phyloP scores from a whole-genome alignment of 1,284 basidiomycete genomes.

The Ustilago trichophora region DNA sequence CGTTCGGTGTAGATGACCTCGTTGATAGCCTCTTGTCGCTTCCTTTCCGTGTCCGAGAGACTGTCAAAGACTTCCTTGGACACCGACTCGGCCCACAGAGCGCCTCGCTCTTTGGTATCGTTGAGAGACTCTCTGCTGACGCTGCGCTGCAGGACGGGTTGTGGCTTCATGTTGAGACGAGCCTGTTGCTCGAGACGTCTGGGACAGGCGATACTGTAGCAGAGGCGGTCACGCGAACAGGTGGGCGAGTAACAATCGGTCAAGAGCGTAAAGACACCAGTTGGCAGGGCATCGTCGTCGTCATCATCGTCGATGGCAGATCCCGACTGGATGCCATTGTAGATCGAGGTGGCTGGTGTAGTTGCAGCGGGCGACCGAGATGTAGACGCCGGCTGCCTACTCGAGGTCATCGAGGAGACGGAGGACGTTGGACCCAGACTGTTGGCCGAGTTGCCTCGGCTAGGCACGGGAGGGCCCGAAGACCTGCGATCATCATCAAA shows the following conservation, averaged over 20 bases:
- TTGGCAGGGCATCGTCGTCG: slow-evolving; percentile 76
- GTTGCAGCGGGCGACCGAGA: slow-evolving; percentile 37
- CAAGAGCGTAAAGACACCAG: slow-evolving; percentile 94
- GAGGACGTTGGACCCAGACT: slow-evolving; percentile 38
- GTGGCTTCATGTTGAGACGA: slow-evolving; percentile 84
- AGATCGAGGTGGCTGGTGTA: slow-evolving; percentile 62
- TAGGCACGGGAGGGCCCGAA: slow-evolving; percentile 8
- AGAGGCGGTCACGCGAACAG: slow-evolving; percentile 88
- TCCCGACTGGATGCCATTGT: slow-evolving; percentile 32
- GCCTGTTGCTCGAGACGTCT: slow-evolving; percentile 92
- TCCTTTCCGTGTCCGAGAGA: slow-evolving; percentile 91
- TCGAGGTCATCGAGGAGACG: slow-evolving; percentile 44
- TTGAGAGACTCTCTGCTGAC: slow-evolving; percentile 83
- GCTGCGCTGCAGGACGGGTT: slow-evolving; percentile 79
- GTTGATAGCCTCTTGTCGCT: slow-evolving; percentile 97
- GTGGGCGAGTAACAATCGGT: slow-evolving; percentile 99
- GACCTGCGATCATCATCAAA: slow-evolving; percentile 37
- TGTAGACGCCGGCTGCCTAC: slow-evolving; percentile 58
- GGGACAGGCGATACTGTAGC: slow-evolving; percentile 97
- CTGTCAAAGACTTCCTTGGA: slow-evolving; percentile 91
- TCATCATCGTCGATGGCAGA: slow-evolving; percentile 62
- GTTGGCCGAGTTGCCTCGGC: slow-evolving; percentile 36
- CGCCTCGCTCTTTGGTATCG: slow-evolving; percentile 75
- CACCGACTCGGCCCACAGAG: slow-evolving; percentile 97
- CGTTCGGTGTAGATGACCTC: slow-evolving; percentile 98